phyloP scores from a whole-genome alignment of 768 basidiomycete species.

The Tylopilus rubrobrunneus region DNA sequence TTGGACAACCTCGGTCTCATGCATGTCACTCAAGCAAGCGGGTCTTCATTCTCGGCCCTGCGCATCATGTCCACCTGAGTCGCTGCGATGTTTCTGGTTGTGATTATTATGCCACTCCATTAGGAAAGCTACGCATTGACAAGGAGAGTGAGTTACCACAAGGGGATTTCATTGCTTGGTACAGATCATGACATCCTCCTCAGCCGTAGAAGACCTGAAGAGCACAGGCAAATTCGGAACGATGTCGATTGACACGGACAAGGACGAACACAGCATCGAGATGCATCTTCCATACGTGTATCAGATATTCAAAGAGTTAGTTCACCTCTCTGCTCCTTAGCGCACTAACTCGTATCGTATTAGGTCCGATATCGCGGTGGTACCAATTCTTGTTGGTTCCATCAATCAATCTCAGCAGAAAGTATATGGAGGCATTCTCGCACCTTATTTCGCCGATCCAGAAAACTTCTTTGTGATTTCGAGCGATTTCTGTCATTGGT shows the following conservation, averaged over 20 bases:
- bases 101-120: constrained; percentile 74
- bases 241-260: constrained; percentile 69
- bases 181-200: constrained; percentile 5
- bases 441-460: constrained; percentile 71
- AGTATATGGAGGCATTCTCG: constrained; percentile 65
- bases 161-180: background rate
- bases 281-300: constrained; percentile 95
- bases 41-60: constrained; percentile 93
- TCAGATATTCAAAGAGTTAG: constrained; percentile 78
- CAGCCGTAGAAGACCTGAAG: constrained; percentile 17
- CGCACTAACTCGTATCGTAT: background rate
- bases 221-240: constrained; percentile 49
- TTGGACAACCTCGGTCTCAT: constrained; percentile 5
- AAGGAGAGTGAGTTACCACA: constrained; percentile 55
- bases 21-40: constrained; percentile 56
- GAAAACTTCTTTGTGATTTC: constrained; percentile 89
- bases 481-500: constrained; percentile 99
- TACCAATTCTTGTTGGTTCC: constrained; percentile 89
- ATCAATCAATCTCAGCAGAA: constrained; percentile 59
- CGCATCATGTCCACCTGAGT: constrained; percentile 85
- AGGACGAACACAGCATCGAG: constrained; percentile 95
- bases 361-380: constrained; percentile 73
- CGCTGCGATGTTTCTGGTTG: constrained; percentile 87
- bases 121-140: constrained; percentile 81
- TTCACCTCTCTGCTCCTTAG: background rate